These are phyloP conservation scores for Phytophthora lateralis DNA, from an alignment of 352 stramenopile species.

Conservation along the genomic window DNA sequence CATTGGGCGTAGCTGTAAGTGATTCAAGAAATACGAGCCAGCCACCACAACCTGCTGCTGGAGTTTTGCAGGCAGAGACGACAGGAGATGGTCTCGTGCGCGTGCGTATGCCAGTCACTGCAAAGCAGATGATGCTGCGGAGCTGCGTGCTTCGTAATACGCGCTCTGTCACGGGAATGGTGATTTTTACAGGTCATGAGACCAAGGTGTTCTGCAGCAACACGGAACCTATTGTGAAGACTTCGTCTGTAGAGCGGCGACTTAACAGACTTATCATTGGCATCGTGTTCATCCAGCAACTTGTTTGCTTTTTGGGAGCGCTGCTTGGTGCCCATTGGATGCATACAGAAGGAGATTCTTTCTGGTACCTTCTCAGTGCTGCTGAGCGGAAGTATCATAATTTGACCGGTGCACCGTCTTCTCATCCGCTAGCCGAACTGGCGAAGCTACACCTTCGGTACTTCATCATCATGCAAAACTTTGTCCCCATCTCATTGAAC, in stretches of 20 bases:
- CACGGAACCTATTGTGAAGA: constrained; percentile 77
- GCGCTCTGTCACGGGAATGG: constrained; percentile 75
- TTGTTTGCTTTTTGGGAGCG: constrained; percentile 68
- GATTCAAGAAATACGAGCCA: constrained; percentile 2
- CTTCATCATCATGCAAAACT: constrained; percentile 97
- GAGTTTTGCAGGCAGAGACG: constrained; percentile 35
- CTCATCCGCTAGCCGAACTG: constrained; percentile 61
- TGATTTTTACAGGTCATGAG: constrained; percentile 91
- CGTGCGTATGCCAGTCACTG: constrained; percentile 66
- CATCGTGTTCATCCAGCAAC: constrained; percentile 78
- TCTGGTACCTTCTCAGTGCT: constrained; percentile 67
- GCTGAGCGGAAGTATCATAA: constrained; percentile 17
- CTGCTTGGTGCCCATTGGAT: constrained; percentile 77
- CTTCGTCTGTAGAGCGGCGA: constrained; percentile 74
- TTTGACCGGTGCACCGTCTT: constrained; percentile 19
- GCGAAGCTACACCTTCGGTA: constrained; percentile 91
- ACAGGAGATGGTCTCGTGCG: constrained; percentile 40
- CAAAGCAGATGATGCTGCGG: constrained; percentile 90
- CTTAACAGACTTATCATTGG: constrained; percentile 76
- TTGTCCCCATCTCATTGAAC: constrained; percentile 99
- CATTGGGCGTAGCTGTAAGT: constrained; percentile 36
- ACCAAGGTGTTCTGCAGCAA: constrained; percentile 88
- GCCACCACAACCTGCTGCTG: constrained; percentile 7
- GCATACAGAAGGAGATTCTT: constrained; percentile 55
- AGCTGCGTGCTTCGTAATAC: constrained; percentile 91